A percentile compares a stretch with the other conserved stretches of the same genome.
Evolutionary conservation across 148 eudicot species (phyloP).

Genomic region (Persicaria maculosa): DNA sequence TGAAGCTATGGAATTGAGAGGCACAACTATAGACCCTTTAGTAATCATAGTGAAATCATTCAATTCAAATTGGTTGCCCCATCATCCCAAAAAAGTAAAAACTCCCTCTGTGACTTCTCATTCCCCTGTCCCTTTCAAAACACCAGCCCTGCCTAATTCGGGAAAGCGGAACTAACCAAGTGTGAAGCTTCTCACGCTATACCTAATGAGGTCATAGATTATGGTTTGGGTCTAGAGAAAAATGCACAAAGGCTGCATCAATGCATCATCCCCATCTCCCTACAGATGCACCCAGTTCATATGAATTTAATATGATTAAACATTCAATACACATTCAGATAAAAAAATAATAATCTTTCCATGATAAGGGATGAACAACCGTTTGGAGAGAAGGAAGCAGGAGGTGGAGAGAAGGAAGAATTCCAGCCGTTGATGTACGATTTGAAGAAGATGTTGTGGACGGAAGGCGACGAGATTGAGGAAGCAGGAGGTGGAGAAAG

Average conservation of each 20-base stretch:
- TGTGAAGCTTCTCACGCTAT: background rate
- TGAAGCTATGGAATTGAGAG: background rate
- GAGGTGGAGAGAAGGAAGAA: no score
- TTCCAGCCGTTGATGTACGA: no score
- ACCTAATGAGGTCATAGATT: no score
- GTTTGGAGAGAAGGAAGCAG: no score
- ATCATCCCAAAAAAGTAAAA: conserved; percentile 3
- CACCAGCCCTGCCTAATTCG: background rate
- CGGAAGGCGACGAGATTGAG: no score
- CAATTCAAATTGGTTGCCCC: conserved; percentile 7
- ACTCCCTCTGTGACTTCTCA: conserved; percentile 11
- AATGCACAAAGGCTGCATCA: background rate
- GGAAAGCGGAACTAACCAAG: background rate
- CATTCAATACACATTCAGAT: no score
- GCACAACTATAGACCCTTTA: background rate
- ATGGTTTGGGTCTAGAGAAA: background rate
- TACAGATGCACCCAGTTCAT: no score
- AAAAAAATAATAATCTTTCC: no score
- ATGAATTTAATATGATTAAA: no score
- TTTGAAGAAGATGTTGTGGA: no score
- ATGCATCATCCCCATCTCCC: no score
- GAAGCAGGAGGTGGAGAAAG: no score
- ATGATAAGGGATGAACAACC: background rate
- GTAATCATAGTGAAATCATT: conserved; percentile 12
- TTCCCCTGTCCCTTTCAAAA: conserved; percentile 3